Evolutionary conservation across 1,284 basidiomycete genomes (phyloP).

Genomic region (Naganishia albida): DNA sequence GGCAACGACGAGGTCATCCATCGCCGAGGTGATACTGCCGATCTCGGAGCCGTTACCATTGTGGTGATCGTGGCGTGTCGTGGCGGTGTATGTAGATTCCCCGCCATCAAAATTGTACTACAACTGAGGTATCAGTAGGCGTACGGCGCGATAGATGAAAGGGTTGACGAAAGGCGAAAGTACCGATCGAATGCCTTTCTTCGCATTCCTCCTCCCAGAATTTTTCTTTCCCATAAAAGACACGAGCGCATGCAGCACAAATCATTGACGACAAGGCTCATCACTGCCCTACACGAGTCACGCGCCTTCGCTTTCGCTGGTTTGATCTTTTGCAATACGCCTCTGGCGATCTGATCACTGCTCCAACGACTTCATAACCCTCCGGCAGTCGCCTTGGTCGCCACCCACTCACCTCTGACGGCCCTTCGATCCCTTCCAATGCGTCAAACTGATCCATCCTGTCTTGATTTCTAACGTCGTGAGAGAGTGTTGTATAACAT

Average conservation of each 20-base stretch:
- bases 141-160: background rate
- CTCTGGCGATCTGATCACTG: too few species aligned
- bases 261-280: too few species aligned
- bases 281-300: too few species aligned
- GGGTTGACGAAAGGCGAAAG: background rate
- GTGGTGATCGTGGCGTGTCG: constrained; percentile 10
- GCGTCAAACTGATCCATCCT: constrained; percentile 36
- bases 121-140: too few species aligned
- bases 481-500: too few species aligned
- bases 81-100: constrained; percentile 19
- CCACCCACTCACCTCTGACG: constrained; percentile 13
- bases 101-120: constrained; percentile 26
- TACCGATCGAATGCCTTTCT: background rate
- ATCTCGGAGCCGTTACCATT: constrained; percentile 8
- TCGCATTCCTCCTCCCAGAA: background rate
- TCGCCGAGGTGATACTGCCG: constrained; percentile 17
- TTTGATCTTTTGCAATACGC: too few species aligned
- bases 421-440: constrained; percentile 16
- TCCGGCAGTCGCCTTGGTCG: background rate
- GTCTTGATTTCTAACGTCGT: too few species aligned
- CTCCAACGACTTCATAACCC: too few species aligned
- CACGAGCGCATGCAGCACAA: too few species aligned
- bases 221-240: too few species aligned
- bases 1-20: constrained; percentile 20
- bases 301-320: too few species aligned